These are phyloP conservation scores for Sclerotinia subarctica DNA, from an alignment of 2,329 filamentous ascomycete species.

Conservation along the genomic window DNA sequence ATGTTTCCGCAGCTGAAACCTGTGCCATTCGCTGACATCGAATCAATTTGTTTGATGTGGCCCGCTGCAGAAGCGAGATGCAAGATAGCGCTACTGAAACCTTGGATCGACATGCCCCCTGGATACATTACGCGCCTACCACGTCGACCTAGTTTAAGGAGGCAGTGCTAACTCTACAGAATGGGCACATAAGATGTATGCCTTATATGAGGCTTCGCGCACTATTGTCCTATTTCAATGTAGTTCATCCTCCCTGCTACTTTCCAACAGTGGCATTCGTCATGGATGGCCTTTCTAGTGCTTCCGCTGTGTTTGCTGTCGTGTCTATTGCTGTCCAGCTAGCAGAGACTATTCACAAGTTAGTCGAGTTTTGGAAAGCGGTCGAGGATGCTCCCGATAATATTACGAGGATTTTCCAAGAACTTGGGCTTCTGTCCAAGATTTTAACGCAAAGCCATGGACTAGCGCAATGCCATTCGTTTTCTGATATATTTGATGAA, in stretches of 20 bases:
- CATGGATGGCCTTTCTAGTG: conserved; percentile 6
- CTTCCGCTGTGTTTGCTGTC: not conserved
- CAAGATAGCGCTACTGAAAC: not conserved
- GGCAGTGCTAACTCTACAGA: not conserved
- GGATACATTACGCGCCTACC: not conserved
- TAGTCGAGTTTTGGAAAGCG: conserved; percentile 13
- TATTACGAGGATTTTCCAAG: not conserved
- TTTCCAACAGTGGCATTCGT: not conserved
- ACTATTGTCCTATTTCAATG: not conserved
- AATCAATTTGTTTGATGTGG: conserved; percentile 8
- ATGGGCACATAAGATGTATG: not conserved
- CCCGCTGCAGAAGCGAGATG: conserved; percentile 1
- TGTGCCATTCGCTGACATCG: not conserved
- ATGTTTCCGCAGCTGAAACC: not conserved
- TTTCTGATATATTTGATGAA: not conserved
- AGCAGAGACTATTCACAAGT: not conserved
- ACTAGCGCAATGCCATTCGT: not conserved
- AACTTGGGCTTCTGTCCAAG: conserved; percentile 7
- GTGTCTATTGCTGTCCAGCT: conserved; percentile 6
- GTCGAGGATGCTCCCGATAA: conserved; percentile 12
- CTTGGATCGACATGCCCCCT: not conserved
- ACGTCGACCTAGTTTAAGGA: not conserved
- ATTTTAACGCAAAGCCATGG: conserved; percentile 1
- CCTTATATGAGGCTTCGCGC: conserved; percentile 9
- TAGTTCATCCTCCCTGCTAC: not conserved